A percentile compares a stretch with the other conserved stretches of the same genome.
Evolutionary conservation across 2,329 filamentous ascomycete genomes (phyloP).

Genomic region (Penicillium griseofulvum): DNA sequence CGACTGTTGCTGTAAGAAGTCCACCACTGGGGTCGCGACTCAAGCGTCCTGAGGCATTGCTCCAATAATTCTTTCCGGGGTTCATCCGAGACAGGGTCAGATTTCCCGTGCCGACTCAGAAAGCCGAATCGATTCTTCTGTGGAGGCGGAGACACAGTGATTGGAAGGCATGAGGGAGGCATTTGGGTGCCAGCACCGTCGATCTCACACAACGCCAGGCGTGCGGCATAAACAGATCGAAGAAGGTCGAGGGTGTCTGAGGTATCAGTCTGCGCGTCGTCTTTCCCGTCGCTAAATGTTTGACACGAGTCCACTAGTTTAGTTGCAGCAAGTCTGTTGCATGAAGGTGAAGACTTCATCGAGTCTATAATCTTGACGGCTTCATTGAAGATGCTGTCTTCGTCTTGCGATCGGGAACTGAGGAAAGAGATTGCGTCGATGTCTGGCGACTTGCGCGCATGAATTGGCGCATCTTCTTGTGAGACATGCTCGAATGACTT

Average conservation of each 20-base stretch:
- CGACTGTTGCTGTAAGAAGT: constrained; percentile 63
- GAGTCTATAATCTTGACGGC: constrained; percentile 46
- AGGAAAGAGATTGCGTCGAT: constrained; percentile 32
- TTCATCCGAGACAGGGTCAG: constrained; percentile 13
- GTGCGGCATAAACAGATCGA: constrained; percentile 60
- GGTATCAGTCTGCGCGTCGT: constrained; percentile 22
- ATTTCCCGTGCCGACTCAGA: constrained; percentile 19
- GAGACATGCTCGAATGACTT: not conserved
- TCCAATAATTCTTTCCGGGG: constrained; percentile 37
- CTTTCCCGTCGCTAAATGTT: constrained; percentile 41
- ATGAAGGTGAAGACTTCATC: constrained; percentile 49
- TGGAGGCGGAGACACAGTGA: constrained; percentile 44
- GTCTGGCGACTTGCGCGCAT: constrained; percentile 1
- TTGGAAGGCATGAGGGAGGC: constrained; percentile 52
- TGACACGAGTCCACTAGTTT: constrained; percentile 56
- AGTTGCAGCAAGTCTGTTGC: constrained; percentile 53
- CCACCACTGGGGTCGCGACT: constrained; percentile 58
- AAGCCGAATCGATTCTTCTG: constrained; percentile 26
- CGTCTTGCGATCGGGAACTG: constrained; percentile 19
- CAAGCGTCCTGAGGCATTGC: constrained; percentile 54
- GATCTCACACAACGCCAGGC: constrained; percentile 63
- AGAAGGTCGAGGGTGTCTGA: constrained; percentile 42
- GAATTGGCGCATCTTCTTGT: not conserved
- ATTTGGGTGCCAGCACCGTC: constrained; percentile 51
- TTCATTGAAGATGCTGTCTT: constrained; percentile 40